Conservation (phyloP, 768 basidiomycete species). For the Glaciozyma martinii region DNA sequence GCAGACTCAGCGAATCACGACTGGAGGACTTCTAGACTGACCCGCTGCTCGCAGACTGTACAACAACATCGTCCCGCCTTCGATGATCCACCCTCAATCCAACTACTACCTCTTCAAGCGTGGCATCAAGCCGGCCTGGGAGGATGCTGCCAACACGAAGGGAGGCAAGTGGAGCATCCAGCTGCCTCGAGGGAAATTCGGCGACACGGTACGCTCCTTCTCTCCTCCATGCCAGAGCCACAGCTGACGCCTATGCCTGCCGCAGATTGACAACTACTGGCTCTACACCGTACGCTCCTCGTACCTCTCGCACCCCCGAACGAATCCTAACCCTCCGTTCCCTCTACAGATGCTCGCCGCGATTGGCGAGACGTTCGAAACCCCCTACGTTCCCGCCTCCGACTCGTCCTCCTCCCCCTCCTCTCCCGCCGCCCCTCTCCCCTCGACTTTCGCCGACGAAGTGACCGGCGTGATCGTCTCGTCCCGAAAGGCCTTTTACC, state of each 20-base stretch:
- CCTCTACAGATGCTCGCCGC: constrained; percentile 85
- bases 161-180: constrained; percentile 99
- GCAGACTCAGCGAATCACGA: too few species aligned
- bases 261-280: constrained; percentile 36
- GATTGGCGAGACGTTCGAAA: constrained; percentile 97
- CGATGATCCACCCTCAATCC: constrained; percentile 84
- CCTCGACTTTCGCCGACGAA: constrained; percentile 44
- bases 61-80: constrained; percentile 95
- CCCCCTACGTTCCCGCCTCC: constrained; percentile 48
- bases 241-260: not conserved
- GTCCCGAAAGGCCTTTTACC: constrained; percentile 87
- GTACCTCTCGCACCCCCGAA: not conserved
- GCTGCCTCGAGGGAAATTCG: constrained; percentile 89
- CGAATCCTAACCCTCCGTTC: not conserved
- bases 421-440: constrained; percentile 42
- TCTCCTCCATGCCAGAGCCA: constrained; percentile 19
- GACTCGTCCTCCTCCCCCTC: constrained; percentile 37
- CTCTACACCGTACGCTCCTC: constrained; percentile 34
- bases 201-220: constrained; percentile 48
- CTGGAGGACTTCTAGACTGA: not conserved
- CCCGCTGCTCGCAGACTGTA: constrained; percentile 50
- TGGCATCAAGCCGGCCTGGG: constrained; percentile 38
- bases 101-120: constrained; percentile 99
- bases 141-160: constrained; percentile 69
- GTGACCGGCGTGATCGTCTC: constrained; percentile 90